Conservation (phyloP, 148 eudicot species). For the Rhododendron williamsianum region DNA sequence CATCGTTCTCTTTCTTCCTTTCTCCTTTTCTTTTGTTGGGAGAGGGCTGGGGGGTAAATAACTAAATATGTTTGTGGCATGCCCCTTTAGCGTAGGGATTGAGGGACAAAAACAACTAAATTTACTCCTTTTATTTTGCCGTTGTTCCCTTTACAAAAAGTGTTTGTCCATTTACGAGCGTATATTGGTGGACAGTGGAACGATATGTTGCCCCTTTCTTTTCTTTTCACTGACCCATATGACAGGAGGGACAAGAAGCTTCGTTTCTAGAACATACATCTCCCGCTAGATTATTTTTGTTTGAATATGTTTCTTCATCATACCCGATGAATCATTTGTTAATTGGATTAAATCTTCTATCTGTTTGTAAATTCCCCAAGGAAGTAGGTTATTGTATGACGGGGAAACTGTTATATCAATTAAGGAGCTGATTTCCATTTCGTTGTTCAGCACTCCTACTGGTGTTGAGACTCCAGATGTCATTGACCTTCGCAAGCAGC, state of each 20-base stretch:
- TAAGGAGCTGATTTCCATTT: background rate
- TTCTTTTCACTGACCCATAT: background rate
- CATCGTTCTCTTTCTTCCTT: no score
- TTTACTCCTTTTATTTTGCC: no score
- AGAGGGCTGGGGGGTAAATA: no score
- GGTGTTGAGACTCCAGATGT: slow-evolving; percentile 99
- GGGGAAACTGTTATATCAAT: background rate
- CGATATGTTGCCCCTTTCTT: background rate
- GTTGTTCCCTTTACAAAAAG: no score
- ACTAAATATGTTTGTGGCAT: no score
- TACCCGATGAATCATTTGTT: background rate
- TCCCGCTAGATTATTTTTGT: background rate
- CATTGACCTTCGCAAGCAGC: slow-evolving; percentile 94
- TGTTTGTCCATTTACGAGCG: no score
- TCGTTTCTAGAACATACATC: background rate
- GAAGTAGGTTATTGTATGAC: background rate
- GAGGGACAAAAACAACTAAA: no score
- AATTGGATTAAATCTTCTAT: background rate
- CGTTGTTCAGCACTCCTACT: slow-evolving; percentile 73
- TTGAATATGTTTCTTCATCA: background rate
- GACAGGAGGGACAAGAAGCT: background rate
- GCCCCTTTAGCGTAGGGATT: no score
- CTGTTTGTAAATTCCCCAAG: background rate
- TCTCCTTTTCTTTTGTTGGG: no score
- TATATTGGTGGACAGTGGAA: no score